Conservation (phyloP, 495 filamentous ascomycete species). For the Cladorrhinum samala region DNA sequence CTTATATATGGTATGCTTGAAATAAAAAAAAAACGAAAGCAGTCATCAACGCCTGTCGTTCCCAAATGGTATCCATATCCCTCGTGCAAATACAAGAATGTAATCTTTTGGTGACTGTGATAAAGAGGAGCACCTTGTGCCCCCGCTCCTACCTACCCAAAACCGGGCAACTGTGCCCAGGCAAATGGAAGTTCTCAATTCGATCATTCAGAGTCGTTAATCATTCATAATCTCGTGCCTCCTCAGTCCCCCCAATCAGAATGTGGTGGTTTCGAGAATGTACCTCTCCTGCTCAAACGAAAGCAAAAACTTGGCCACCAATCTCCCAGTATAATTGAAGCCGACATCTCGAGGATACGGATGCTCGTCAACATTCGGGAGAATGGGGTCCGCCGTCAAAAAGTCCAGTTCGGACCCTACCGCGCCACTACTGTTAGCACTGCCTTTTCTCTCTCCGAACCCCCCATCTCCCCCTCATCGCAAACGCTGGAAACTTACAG, state of each 20-base stretch:
- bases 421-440: constrained; percentile 8
- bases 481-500: constrained; percentile 27
- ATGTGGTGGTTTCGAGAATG: no score
- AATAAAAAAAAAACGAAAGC: not conserved
- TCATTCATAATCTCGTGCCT: no score
- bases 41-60: not conserved
- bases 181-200: no score
- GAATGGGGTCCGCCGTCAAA: constrained; percentile 38
- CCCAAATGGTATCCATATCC: not conserved
- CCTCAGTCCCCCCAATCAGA: no score
- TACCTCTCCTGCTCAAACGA: constrained; percentile 43
- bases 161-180: no score
- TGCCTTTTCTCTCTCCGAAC: no score
- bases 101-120: not conserved
- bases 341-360: constrained; percentile 39
- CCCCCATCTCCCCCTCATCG: not conserved
- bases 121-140: not conserved
- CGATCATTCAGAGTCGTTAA: no score
- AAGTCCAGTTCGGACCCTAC: constrained; percentile 44
- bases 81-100: not conserved
- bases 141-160: not conserved
- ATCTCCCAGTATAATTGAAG: constrained; percentile 43
- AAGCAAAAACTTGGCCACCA: constrained; percentile 44
- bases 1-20: not conserved
- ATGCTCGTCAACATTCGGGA: constrained; percentile 37